Evolutionary conservation across 495 filamentous ascomycete species (phyloP).

Genomic region (Apiosordaria backusii): DNA sequence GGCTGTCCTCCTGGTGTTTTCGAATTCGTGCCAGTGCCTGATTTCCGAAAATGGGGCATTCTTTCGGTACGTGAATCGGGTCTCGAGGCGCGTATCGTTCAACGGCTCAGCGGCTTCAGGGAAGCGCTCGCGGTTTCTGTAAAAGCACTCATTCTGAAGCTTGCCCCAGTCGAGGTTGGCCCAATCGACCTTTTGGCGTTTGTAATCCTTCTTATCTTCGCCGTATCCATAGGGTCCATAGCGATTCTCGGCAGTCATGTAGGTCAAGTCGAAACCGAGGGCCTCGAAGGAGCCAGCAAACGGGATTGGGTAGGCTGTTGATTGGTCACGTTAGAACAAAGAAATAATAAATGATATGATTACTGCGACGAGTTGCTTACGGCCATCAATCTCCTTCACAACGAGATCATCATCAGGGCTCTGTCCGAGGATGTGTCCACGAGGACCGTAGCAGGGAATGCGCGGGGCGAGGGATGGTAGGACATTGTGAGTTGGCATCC

Average conservation of each 20-base stretch:
- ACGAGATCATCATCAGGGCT: constrained; percentile 32
- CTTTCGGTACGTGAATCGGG: constrained; percentile 29
- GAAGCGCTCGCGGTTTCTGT: constrained; percentile 65
- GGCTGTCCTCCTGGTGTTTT: constrained; percentile 33
- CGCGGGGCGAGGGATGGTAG: constrained; percentile 24
- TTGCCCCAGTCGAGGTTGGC: constrained; percentile 67
- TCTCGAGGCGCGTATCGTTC: constrained; percentile 25
- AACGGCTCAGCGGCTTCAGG: constrained; percentile 17
- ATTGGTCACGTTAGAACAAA: constrained; percentile 19
- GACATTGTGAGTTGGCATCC: constrained; percentile 28
- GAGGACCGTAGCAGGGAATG: constrained; percentile 29
- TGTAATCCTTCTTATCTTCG: constrained; percentile 27
- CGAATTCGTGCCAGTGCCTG: constrained; percentile 33
- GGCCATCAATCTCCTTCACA: constrained; percentile 21
- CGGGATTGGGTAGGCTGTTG: constrained; percentile 29
- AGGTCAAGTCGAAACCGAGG: constrained; percentile 28
- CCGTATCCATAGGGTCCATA: constrained; percentile 35
- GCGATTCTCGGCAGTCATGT: constrained; percentile 27
- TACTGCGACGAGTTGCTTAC: constrained; percentile 17
- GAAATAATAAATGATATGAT: not conserved
- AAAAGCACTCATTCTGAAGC: constrained; percentile 67
- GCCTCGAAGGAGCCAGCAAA: constrained; percentile 33
- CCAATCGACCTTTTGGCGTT: constrained; percentile 62
- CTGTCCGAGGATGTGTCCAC: constrained; percentile 27
- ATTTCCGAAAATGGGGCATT: constrained; percentile 23